Percentiles rank a stretch among this genome's conserved stretches.
phyloP scores from a whole-genome alignment of 306 rosid species.

The Vigna nakashimae region DNA sequence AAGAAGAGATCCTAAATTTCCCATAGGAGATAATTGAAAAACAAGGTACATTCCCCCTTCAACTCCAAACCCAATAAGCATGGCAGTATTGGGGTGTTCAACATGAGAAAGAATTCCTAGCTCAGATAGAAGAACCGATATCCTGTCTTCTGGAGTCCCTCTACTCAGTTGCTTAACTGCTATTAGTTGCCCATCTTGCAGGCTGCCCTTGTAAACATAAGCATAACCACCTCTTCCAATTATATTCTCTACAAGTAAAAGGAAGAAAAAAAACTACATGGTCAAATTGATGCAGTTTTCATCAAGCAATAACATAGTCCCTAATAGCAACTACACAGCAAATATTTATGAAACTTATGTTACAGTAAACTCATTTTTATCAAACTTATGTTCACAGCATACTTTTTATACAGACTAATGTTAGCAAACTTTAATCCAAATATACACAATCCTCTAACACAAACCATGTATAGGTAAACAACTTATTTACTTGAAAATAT shows the following conservation, averaged over 20 bases:
- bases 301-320: conserved; percentile 26
- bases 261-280: conserved; percentile 14
- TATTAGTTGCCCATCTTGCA: conserved; percentile 67
- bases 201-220: conserved; percentile 73
- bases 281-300: conserved; percentile 15
- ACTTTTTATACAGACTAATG: no score
- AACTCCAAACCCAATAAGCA: conserved; percentile 73
- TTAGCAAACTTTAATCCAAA: no score
- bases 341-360: no score
- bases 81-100: conserved; percentile 78
- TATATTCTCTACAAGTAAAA: conserved; percentile 57
- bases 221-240: conserved; percentile 88
- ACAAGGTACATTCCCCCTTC: conserved; percentile 81
- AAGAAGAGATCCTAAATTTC: conserved; percentile 81
- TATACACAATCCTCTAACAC: not conserved
- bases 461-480: not conserved
- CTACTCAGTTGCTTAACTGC: conserved; percentile 70
- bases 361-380: no score
- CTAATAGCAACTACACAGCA: not conserved
- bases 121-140: conserved; percentile 72
- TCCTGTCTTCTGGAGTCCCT: conserved; percentile 67
- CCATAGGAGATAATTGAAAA: conserved; percentile 67
- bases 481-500: not conserved
- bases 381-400: no score
- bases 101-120: conserved; percentile 77